Percentiles rank a stretch among this genome's conserved stretches.
phyloP scores from a whole-genome alignment of 2,329 filamentous ascomycete species.

The Ceratocystis colombiana region DNA sequence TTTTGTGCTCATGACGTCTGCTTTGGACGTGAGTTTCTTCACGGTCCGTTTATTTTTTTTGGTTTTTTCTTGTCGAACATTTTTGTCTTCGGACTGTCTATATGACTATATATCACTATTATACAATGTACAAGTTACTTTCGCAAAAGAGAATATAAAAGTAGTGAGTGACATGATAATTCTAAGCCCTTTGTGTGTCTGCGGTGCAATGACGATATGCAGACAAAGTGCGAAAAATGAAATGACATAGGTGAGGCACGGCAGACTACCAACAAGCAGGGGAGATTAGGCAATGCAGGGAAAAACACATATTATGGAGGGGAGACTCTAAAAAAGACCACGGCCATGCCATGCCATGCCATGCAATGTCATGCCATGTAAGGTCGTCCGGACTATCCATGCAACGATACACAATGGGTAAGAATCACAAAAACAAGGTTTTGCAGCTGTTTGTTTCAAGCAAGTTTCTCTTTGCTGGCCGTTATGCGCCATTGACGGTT shows the following conservation, averaged over 20 bases:
- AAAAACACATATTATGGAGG: background rate
- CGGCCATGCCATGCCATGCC: background rate
- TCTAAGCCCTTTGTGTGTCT: background rate
- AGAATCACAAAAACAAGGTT: background rate
- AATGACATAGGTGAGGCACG: background rate
- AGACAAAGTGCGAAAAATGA: background rate
- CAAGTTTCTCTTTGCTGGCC: background rate
- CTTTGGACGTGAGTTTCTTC: background rate
- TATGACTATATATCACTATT: background rate
- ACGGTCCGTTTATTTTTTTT: too few relatives aligned
- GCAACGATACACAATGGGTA: slow-evolving; percentile 1
- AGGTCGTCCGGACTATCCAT: background rate
- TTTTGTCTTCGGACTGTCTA: background rate
- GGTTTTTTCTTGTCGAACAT: background rate
- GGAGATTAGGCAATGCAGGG: background rate
- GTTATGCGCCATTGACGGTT: background rate
- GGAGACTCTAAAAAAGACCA: background rate
- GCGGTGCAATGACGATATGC: background rate
- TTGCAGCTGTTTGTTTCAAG: background rate
- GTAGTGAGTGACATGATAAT: background rate
- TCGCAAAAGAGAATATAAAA: background rate
- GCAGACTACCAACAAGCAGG: background rate
- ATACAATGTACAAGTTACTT: background rate
- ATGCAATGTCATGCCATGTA: background rate
- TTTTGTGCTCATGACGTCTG: background rate